Conservation (phyloP, 1,284 basidiomycete genomes). For the Earliella scabrosa region DNA sequence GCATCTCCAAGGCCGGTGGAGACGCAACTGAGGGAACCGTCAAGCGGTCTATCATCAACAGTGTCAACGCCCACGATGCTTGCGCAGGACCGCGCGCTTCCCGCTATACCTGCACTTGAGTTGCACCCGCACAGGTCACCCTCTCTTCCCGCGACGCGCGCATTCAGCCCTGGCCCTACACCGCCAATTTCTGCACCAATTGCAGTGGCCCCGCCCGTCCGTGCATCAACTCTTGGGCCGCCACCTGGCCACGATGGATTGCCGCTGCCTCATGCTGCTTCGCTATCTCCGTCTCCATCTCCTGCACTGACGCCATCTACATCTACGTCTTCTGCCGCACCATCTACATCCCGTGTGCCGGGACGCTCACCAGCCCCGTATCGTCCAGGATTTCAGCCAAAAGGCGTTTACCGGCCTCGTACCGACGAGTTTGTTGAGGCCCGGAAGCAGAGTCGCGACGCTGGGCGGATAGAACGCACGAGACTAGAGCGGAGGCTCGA, state of each 20-base stretch:
- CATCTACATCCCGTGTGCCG: constrained; percentile 24
- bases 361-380: constrained; percentile 58
- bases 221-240: constrained; percentile 17
- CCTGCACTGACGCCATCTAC: constrained; percentile 32
- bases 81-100: constrained; percentile 28
- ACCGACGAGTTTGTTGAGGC: constrained; percentile 79
- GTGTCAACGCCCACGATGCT: constrained; percentile 26
- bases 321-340: constrained; percentile 25
- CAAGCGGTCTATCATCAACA: constrained; percentile 26
- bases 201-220: constrained; percentile 9
- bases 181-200: constrained; percentile 8
- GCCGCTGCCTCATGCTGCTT: constrained; percentile 23
- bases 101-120: constrained; percentile 29
- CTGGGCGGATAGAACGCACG: constrained; percentile 76
- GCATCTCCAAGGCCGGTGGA: constrained; percentile 28
- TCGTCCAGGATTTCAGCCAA: constrained; percentile 83
- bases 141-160: constrained; percentile 5
- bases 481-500: constrained; percentile 83
- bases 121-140: constrained; percentile 10
- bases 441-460: constrained; percentile 59
- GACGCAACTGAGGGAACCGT: constrained; percentile 17
- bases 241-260: constrained; percentile 10
- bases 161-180: constrained; percentile 11
- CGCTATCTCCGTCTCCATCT: constrained; percentile 32
- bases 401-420: constrained; percentile 69